Conservation (phyloP, 306 rosid species). For the Abrus precatorius region DNA sequence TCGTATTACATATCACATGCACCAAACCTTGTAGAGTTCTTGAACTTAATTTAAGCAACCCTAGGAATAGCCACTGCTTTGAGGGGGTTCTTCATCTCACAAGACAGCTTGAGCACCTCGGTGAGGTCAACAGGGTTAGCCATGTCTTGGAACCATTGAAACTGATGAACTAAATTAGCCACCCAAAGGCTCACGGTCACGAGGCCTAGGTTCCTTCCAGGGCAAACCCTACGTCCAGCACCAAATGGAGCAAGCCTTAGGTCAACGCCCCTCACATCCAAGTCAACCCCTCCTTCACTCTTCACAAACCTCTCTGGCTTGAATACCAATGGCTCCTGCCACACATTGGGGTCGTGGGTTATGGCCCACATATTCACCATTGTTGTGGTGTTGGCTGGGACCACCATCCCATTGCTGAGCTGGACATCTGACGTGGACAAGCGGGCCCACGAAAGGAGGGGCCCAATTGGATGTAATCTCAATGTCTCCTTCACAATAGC, state of each 20-base stretch:
- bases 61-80: slow-evolving; percentile 51
- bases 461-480: slow-evolving; percentile 63
- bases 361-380: slow-evolving; percentile 70
- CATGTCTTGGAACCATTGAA: slow-evolving; percentile 51
- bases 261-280: slow-evolving; percentile 61
- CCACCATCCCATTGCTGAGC: slow-evolving; percentile 66
- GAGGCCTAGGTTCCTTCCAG: slow-evolving; percentile 58
- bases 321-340: slow-evolving; percentile 50
- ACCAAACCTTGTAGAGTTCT: not conserved
- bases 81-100: slow-evolving; percentile 67
- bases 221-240: slow-evolving; percentile 72
- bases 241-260: slow-evolving; percentile 67
- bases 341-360: slow-evolving; percentile 55
- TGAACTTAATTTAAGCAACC: slow-evolving; percentile 10
- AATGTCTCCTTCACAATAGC: slow-evolving; percentile 58
- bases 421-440: slow-evolving; percentile 65
- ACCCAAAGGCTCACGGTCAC: slow-evolving; percentile 63
- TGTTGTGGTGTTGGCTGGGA: slow-evolving; percentile 57
- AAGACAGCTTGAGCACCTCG: slow-evolving; percentile 59
- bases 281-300: slow-evolving; percentile 56
- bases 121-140: slow-evolving; percentile 59
- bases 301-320: slow-evolving; percentile 62
- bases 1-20: not conserved
- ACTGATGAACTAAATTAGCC: slow-evolving; percentile 56
- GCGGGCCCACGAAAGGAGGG: slow-evolving; percentile 70